Conservation (phyloP, 176 grass and related monocot species). For the Zizania latifolia region DNA sequence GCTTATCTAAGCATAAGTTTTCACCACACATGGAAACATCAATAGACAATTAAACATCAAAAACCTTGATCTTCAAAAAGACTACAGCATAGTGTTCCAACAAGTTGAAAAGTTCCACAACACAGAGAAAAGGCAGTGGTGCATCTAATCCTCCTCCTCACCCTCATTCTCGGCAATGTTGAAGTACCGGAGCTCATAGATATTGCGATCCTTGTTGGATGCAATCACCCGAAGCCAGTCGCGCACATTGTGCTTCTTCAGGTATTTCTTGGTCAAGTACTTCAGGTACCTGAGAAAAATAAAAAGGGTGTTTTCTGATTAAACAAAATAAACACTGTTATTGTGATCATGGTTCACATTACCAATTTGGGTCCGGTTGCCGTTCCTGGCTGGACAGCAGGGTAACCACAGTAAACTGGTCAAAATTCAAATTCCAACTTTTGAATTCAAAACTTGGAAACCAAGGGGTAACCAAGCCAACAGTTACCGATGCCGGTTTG, state of each 20-base stretch:
- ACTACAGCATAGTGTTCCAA: slow-evolving; percentile 18
- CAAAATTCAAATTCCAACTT: too few relatives aligned
- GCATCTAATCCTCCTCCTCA: too few relatives aligned
- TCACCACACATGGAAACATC: slow-evolving; percentile 1
- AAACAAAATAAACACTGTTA: background rate
- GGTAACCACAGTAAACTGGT: too few relatives aligned
- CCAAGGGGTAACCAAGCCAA: too few relatives aligned
- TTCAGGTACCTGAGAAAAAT: slow-evolving; percentile 62
- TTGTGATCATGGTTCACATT: too few relatives aligned
- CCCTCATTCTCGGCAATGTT: too few relatives aligned
- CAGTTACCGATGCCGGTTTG: too few relatives aligned
- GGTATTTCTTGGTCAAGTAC: slow-evolving; percentile 87
- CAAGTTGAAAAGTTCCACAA: slow-evolving; percentile 11
- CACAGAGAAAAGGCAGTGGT: too few relatives aligned
- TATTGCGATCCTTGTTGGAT: slow-evolving; percentile 52
- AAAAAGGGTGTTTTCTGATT: background rate
- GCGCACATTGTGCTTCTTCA: slow-evolving; percentile 88
- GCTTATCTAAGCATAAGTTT: slow-evolving; percentile 27
- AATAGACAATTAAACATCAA: slow-evolving; percentile 22
- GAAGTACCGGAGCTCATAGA: too few relatives aligned
- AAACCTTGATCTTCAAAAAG: slow-evolving; percentile 26
- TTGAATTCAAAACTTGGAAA: too few relatives aligned
- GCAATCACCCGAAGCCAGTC: slow-evolving; percentile 82
- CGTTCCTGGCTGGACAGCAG: too few relatives aligned
- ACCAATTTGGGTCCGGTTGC: too few relatives aligned